Percentiles rank a stretch among this genome's conserved stretches.
Evolutionary conservation across 805 yeast genomes (phyloP).

Genomic region (Scheffersomyces ergatensis): DNA sequence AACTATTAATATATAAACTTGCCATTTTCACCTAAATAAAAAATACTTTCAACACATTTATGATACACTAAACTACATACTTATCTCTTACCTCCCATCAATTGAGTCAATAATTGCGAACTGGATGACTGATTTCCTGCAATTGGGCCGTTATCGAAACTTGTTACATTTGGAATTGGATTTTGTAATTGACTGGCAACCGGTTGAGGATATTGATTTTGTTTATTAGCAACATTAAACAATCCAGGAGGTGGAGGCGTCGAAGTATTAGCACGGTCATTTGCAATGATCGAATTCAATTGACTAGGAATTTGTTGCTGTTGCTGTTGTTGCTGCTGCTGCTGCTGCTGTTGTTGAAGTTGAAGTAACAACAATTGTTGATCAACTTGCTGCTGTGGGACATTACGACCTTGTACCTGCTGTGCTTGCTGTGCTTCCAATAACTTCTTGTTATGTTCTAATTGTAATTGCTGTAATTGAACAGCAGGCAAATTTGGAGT

Average conservation of each 20-base stretch:
- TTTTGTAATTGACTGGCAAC: constrained; percentile 8
- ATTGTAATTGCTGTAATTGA: constrained; percentile 30
- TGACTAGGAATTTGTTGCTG: constrained; percentile 9
- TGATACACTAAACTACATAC: no score
- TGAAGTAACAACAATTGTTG: constrained; percentile 21
- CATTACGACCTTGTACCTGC: constrained; percentile 10
- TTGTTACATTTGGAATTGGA: constrained; percentile 8
- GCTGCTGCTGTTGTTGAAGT: constrained; percentile 22
- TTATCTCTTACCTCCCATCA: constrained; percentile 73
- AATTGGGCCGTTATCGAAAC: constrained; percentile 6
- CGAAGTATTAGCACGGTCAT: constrained; percentile 37
- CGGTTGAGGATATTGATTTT: background rate
- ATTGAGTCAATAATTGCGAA: constrained; percentile 77
- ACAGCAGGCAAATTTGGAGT: constrained; percentile 13
- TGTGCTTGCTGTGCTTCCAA: constrained; percentile 11
- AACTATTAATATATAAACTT: no score
- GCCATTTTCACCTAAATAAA: no score
- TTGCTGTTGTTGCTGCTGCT: constrained; percentile 22
- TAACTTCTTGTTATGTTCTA: constrained; percentile 21
- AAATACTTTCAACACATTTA: no score
- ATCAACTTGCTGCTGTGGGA: constrained; percentile 23
- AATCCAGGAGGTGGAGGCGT: constrained; percentile 80
- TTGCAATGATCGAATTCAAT: constrained; percentile 19
- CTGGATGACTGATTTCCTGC: constrained; percentile 48
- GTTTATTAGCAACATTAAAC: constrained; percentile 26